These are phyloP conservation scores for Dioszegia aurantiaca DNA, from an alignment of 768 basidiomycete genomes.

Conservation along the genomic window DNA sequence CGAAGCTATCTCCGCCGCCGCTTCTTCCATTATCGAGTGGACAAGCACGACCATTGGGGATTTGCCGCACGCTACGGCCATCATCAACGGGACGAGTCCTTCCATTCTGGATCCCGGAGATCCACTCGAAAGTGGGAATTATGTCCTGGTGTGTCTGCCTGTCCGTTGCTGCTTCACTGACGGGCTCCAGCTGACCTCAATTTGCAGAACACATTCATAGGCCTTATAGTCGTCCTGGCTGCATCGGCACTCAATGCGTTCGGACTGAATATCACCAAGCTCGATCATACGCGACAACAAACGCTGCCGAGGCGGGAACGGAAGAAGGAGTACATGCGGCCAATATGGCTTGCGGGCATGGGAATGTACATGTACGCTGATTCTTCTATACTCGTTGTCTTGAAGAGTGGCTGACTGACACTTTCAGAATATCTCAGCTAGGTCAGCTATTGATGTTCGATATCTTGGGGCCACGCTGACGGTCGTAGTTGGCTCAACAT, in stretches of 20 bases:
- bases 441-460: not conserved
- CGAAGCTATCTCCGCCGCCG: not conserved
- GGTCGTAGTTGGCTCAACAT: conserved; percentile 24
- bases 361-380: conserved; percentile 77
- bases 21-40: not conserved
- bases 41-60: not conserved
- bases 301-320: conserved; percentile 69
- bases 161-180: not conserved
- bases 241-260: conserved; percentile 60
- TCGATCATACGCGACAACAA: conserved; percentile 71
- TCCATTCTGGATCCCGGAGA: conserved; percentile 8
- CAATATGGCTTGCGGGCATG: conserved; percentile 86
- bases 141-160: conserved; percentile 5
- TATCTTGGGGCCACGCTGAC: not conserved
- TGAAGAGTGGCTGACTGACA: not conserved
- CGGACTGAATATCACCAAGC: conserved; percentile 90
- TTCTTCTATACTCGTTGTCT: not conserved
- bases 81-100: conserved; percentile 8
- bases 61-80: not conserved
- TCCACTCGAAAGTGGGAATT: conserved; percentile 11
- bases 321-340: conserved; percentile 73
- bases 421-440: conserved; percentile 7
- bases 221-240: conserved; percentile 76
- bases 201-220: conserved; percentile 44
- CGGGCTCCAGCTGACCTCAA: not conserved